These are phyloP conservation scores for Syzygium grande DNA, from an alignment of 345 rosid genomes.

Conservation along the genomic window DNA sequence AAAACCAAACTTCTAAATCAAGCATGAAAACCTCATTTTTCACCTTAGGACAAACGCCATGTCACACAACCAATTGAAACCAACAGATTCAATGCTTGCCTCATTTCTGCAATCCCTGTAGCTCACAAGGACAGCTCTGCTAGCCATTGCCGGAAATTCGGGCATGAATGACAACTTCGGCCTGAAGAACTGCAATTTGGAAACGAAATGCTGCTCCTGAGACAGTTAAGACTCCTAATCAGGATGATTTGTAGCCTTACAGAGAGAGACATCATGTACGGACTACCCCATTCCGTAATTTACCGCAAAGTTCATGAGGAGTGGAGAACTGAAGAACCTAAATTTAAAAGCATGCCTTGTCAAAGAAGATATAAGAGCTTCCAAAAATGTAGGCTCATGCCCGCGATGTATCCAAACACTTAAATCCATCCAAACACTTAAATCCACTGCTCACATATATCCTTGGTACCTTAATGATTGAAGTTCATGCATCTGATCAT, in stretches of 20 bases:
- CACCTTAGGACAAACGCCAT: background rate
- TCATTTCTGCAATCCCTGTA: constrained; percentile 43
- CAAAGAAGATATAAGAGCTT: background rate
- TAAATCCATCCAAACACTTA: background rate
- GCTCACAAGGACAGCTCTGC: constrained; percentile 59
- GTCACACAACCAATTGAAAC: background rate
- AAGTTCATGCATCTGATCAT: background rate
- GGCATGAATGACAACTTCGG: constrained; percentile 68
- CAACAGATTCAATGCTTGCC: constrained; percentile 19
- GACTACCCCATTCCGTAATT: background rate
- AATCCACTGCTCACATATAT: background rate
- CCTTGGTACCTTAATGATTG: too few relatives aligned
- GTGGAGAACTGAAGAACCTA: background rate
- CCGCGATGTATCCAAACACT: background rate
- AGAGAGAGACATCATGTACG: background rate
- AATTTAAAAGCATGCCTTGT: background rate
- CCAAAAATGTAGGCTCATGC: background rate
- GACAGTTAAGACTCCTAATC: background rate
- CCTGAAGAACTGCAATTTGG: constrained; percentile 75
- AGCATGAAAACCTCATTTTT: background rate
- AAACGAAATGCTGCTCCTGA: constrained; percentile 89
- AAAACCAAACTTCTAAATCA: background rate
- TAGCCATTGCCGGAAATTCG: constrained; percentile 66
- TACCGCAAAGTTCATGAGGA: background rate
- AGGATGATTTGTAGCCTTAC: background rate